A percentile compares a stretch with the other conserved stretches of the same genome.
These are phyloP conservation scores for Chaetomiaceae sp. DNA, from an alignment of 2,329 filamentous ascomycete genomes.

Conservation along the genomic window DNA sequence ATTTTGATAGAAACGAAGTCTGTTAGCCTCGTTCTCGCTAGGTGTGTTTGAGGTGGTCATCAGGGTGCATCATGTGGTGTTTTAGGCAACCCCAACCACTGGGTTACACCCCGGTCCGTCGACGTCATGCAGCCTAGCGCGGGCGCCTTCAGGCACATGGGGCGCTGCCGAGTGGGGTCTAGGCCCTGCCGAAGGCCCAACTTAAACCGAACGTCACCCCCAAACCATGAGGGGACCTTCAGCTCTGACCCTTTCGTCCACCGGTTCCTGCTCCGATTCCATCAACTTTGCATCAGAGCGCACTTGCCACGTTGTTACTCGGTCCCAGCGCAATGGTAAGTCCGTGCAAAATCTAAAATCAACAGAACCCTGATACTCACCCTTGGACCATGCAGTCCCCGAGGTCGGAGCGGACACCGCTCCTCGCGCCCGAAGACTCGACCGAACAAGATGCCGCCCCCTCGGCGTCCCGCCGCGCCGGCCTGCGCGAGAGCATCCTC, in stretches of 20 bases:
- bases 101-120: neutral
- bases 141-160: neutral
- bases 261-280: neutral
- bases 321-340: slow-evolving; percentile 16
- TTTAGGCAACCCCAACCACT: neutral
- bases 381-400: slow-evolving; percentile 21
- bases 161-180: neutral
- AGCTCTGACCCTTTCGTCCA: neutral
- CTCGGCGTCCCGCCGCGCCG: slow-evolving; percentile 27
- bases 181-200: neutral
- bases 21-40: too few relatives aligned
- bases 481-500: slow-evolving; percentile 66
- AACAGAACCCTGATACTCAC: too few relatives aligned
- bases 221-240: neutral
- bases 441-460: slow-evolving; percentile 32
- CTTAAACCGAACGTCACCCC: slow-evolving; percentile 20
- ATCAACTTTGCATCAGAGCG: neutral
- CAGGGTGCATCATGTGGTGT: neutral
- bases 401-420: slow-evolving; percentile 41
- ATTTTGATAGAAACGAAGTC: neutral
- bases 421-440: slow-evolving; percentile 36
- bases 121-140: slow-evolving; percentile 9
- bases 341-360: neutral
- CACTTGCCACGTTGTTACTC: neutral
- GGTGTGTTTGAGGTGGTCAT: neutral